A percentile compares a stretch with the other conserved stretches of the same genome.
Evolutionary conservation across 768 basidiomycete species (phyloP).

Genomic region (Tylopilus sp.): DNA sequence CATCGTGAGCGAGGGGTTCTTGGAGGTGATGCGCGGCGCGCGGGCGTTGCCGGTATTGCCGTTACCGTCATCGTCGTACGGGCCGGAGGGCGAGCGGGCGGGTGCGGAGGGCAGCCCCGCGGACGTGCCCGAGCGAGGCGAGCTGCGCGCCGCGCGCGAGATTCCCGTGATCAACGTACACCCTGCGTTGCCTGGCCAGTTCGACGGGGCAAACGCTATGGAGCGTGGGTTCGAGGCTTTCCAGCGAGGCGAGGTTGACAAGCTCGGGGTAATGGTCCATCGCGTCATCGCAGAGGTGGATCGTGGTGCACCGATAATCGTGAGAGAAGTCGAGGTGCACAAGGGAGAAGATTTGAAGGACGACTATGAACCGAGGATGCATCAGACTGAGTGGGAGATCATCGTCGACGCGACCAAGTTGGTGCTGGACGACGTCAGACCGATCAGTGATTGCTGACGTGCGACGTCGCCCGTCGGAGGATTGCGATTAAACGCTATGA

Average conservation of each 20-base stretch:
- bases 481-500: too few species aligned
- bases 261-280: conserved; percentile 91
- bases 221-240: conserved; percentile 88
- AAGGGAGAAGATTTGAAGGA: conserved; percentile 68
- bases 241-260: conserved; percentile 71
- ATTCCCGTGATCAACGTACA: conserved; percentile 95
- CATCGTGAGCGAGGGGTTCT: conserved; percentile 78
- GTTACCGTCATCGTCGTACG: too few species aligned
- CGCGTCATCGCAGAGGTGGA: conserved; percentile 92
- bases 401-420: conserved; percentile 83
- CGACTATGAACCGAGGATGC: conserved; percentile 70
- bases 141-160: conserved; percentile 12
- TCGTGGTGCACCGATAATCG: conserved; percentile 82
- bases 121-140: conserved; percentile 33
- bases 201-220: conserved; percentile 92
- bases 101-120: not conserved
- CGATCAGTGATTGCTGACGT: conserved; percentile 1
- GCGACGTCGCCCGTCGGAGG: not conserved
- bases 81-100: not conserved
- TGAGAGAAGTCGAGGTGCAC: conserved; percentile 70
- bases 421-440: conserved; percentile 55
- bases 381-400: conserved; percentile 81
- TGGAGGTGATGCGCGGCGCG: conserved; percentile 53
- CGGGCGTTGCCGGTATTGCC: conserved; percentile 34
- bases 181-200: conserved; percentile 93